Conservation (phyloP, 2,329 filamentous ascomycete species). For the Fusarium palustre region DNA sequence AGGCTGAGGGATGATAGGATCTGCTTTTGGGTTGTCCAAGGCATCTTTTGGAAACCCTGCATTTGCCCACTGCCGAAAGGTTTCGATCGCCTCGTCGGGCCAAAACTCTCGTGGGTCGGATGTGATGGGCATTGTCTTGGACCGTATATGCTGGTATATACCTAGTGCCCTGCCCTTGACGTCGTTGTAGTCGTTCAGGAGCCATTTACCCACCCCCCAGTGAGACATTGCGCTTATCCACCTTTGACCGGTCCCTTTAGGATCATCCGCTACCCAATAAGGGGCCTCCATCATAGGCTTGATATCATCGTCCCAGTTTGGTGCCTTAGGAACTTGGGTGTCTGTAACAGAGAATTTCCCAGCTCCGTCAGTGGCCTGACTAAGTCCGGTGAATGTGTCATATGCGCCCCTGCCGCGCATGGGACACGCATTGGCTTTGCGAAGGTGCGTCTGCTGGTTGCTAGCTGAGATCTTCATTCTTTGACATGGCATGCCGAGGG, state of each 20-base stretch:
- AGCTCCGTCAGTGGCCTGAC: not conserved
- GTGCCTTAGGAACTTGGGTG: not conserved
- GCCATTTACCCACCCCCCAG: slow-evolving; percentile 1
- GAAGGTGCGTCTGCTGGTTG: not conserved
- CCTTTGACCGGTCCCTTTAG: not conserved
- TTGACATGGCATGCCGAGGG: not conserved
- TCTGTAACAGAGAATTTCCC: not conserved
- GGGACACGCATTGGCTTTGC: not conserved
- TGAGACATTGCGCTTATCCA: slow-evolving; percentile 7
- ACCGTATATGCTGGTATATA: slow-evolving; percentile 18
- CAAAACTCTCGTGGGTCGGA: slow-evolving; percentile 14
- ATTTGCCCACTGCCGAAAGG: slow-evolving; percentile 15
- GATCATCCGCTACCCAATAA: slow-evolving; percentile 6
- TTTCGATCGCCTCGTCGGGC: slow-evolving; percentile 20
- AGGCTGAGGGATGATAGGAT: slow-evolving; percentile 3
- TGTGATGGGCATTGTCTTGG: slow-evolving; percentile 22
- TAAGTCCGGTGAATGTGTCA: not conserved
- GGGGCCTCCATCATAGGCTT: not conserved
- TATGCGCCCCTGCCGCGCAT: not conserved
- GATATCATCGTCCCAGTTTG: slow-evolving; percentile 13
- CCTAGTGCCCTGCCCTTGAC: slow-evolving; percentile 1
- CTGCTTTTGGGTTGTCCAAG: not conserved
- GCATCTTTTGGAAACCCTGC: slow-evolving; percentile 6
- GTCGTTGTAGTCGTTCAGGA: slow-evolving; percentile 1
- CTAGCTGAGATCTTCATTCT: not conserved